Evolutionary conservation across 108 stramenopile species (phyloP).

Genomic region (Parietichytrium sp.): DNA sequence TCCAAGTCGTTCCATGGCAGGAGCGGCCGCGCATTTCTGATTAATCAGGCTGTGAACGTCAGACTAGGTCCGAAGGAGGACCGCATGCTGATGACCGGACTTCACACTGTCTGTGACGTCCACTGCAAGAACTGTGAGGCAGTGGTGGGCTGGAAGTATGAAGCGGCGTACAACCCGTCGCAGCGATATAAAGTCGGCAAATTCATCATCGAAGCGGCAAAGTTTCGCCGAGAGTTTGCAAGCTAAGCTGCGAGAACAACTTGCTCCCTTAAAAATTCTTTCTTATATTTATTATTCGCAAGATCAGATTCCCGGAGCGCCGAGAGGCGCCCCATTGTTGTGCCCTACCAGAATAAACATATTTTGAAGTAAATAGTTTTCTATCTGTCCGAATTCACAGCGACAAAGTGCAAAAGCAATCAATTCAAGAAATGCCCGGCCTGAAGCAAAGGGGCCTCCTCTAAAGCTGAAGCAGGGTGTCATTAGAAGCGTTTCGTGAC

Average conservation of each 20-base stretch:
- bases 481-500: slow-evolving; percentile 72
- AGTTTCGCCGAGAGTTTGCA: slow-evolving; percentile 73
- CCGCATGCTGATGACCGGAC: slow-evolving; percentile 81
- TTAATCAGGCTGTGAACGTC: slow-evolving; percentile 83
- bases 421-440: too few relatives aligned
- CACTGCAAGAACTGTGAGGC: slow-evolving; percentile 80
- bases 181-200: slow-evolving; percentile 93
- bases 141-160: slow-evolving; percentile 91
- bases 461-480: too few relatives aligned
- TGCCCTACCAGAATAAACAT: too few relatives aligned
- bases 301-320: too few relatives aligned
- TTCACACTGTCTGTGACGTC: slow-evolving; percentile 86
- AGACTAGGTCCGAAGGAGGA: slow-evolving; percentile 72
- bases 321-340: too few relatives aligned
- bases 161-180: slow-evolving; percentile 73
- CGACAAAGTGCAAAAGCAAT: too few relatives aligned
- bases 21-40: slow-evolving; percentile 80
- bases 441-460: too few relatives aligned
- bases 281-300: too few relatives aligned
- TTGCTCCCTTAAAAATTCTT: background rate
- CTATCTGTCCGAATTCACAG: too few relatives aligned
- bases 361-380: too few relatives aligned
- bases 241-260: slow-evolving; percentile 24
- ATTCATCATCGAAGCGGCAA: slow-evolving; percentile 84
- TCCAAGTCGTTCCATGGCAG: slow-evolving; percentile 90